Evolutionary conservation across 352 stramenopile species (phyloP).

Genomic region (Pythium biforme): DNA sequence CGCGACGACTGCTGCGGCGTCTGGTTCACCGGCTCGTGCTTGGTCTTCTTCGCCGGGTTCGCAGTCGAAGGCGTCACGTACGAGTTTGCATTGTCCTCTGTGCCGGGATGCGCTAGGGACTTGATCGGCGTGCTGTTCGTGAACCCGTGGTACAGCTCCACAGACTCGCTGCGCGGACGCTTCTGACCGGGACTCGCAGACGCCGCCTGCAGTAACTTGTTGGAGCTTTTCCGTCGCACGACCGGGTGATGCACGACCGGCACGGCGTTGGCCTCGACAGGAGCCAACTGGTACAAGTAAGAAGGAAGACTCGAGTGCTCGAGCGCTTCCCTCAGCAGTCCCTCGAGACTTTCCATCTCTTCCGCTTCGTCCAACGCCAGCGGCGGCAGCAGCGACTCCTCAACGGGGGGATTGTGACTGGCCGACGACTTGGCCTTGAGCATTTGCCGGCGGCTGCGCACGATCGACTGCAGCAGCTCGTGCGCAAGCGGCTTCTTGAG

Average conservation of each 20-base stretch:
- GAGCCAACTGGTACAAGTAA: conserved; percentile 21
- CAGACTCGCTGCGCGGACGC: conserved; percentile 18
- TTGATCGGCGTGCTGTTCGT: conserved; percentile 17
- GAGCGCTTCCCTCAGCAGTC: conserved; percentile 23
- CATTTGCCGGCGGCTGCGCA: conserved; percentile 75
- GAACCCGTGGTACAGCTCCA: conserved; percentile 20
- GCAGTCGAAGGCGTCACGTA: conserved; percentile 17
- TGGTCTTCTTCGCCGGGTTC: conserved; percentile 19
- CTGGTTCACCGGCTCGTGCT: conserved; percentile 20
- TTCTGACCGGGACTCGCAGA: neutral
- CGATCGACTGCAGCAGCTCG: conserved; percentile 60
- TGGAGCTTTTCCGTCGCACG: conserved; percentile 49
- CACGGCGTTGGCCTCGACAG: conserved; percentile 6
- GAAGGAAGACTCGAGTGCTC: conserved; percentile 24
- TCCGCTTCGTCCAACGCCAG: conserved; percentile 5
- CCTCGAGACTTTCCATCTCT: conserved; percentile 21
- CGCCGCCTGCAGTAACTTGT: neutral
- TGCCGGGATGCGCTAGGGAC: too few relatives aligned
- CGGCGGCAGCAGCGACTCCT: neutral
- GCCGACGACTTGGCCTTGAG: conserved; percentile 50
- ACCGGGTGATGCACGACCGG: conserved; percentile 51
- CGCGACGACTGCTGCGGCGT: conserved; percentile 52
- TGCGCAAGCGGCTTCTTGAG: conserved; percentile 41
- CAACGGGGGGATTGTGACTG: neutral
- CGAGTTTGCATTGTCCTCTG: neutral